Evolutionary conservation across 352 stramenopile genomes (phyloP).

Genomic region (Globisporangium middletonii): DNA sequence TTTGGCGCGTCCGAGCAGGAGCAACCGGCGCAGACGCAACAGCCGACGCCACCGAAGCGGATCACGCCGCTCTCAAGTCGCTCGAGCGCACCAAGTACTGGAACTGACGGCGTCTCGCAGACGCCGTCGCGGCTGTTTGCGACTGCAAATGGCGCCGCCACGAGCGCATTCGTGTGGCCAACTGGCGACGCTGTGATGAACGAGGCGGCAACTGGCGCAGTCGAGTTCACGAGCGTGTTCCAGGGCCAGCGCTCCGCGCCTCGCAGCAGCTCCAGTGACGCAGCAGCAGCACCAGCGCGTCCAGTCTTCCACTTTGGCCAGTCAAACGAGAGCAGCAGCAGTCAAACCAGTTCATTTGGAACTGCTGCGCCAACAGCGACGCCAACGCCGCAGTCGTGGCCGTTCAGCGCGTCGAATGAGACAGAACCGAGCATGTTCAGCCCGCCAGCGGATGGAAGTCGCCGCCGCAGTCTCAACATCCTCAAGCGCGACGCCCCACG

Average conservation of each 20-base stretch:
- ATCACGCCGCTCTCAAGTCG: too few species aligned
- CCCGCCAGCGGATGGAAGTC: not conserved
- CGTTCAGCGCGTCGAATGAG: not conserved
- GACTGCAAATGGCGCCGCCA: not conserved
- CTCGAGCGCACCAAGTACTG: too few species aligned
- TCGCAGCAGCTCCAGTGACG: not conserved
- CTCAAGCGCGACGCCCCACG: too few species aligned
- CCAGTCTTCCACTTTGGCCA: constrained; percentile 7
- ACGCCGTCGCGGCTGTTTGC: not conserved
- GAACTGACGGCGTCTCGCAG: not conserved
- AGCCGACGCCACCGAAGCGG: too few species aligned
- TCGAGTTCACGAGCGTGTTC: constrained; percentile 10
- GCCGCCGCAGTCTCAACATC: too few species aligned
- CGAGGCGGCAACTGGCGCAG: not conserved
- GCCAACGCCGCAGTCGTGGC: not conserved
- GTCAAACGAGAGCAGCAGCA: not conserved
- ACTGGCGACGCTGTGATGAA: constrained; percentile 7
- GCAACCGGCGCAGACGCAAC: too few species aligned
- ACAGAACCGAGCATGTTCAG: not conserved
- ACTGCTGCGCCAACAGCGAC: not conserved
- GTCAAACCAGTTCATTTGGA: not conserved
- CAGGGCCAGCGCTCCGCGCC: not conserved
- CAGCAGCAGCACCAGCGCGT: not conserved
- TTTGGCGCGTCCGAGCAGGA: too few species aligned
- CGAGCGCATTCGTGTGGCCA: not conserved